A percentile compares a stretch with the other conserved stretches of the same genome.
Conservation (phyloP, 331 rosid species). For the Prunus yedoensis region DNA sequence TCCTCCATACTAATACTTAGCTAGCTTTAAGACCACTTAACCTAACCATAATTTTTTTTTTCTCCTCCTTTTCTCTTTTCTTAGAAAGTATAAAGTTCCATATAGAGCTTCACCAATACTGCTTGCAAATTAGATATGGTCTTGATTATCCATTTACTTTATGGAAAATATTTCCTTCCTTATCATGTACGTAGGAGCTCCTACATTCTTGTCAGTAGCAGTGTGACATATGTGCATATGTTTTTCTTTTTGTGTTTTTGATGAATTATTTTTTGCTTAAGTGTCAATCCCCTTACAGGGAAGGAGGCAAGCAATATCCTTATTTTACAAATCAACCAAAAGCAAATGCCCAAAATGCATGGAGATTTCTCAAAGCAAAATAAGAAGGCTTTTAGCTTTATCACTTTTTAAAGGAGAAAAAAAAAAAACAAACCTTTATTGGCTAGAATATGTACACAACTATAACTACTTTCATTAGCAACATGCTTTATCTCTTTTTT, state of each 20-base stretch:
- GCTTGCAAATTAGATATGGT: constrained; percentile 1
- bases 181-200: no score
- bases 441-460: not conserved
- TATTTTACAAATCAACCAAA: constrained; percentile 9
- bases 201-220: accelerated
- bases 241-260: no score
- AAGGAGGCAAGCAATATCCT: no score
- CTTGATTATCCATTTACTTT: not conserved
- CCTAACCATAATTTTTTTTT: not conserved
- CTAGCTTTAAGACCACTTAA: constrained; percentile 6
- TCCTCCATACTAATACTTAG: not conserved
- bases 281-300: no score
- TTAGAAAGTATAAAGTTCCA: constrained; percentile 9
- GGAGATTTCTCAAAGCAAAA: constrained; percentile 23
- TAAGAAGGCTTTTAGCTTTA: not conserved
- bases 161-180: no score
- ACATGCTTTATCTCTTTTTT: constrained; percentile 30
- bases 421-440: not conserved
- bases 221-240: no score
- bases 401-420: not conserved
- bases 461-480: constrained; percentile 21
- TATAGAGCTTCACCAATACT: not conserved
- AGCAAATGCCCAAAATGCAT: constrained; percentile 16
- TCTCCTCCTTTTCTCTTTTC: not conserved
- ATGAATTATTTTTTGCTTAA: no score